Percentiles rank a stretch among this genome's conserved stretches.
Evolutionary conservation across 2,329 filamentous ascomycete genomes (phyloP).

Genomic region (Fusarium hostae): DNA sequence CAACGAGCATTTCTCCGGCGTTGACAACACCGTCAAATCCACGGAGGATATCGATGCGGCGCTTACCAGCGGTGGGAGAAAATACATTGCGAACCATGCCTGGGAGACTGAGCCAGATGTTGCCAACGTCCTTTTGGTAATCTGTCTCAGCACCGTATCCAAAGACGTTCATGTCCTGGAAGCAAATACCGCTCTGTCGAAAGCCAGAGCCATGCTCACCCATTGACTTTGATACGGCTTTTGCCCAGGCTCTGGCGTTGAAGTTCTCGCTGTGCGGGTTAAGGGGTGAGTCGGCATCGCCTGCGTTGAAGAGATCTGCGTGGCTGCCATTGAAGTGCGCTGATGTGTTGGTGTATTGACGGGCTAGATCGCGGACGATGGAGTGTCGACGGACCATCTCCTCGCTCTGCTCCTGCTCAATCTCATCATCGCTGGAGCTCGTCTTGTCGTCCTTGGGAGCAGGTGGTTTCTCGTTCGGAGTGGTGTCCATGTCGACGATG

Average conservation of each 20-base stretch:
- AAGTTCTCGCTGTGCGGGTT: constrained; percentile 63
- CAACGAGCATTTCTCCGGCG: constrained; percentile 76
- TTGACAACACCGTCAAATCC: constrained; percentile 72
- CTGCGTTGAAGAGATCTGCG: constrained; percentile 28
- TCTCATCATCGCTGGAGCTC: constrained; percentile 22
- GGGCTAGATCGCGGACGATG: constrained; percentile 36
- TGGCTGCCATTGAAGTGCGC: constrained; percentile 24
- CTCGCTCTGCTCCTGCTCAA: background rate
- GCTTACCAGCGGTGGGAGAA: constrained; percentile 14
- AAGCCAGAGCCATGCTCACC: constrained; percentile 43
- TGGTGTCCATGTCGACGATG: constrained; percentile 22
- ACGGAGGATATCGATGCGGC: constrained; percentile 61
- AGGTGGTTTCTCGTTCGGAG: constrained; percentile 19
- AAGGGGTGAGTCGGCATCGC: constrained; percentile 53
- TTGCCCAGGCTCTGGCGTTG: constrained; percentile 56
- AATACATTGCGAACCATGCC: constrained; percentile 4
- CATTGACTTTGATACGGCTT: constrained; percentile 40
- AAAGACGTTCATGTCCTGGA: constrained; percentile 56
- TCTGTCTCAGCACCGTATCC: constrained; percentile 61
- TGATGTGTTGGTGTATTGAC: constrained; percentile 30
- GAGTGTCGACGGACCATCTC: constrained; percentile 36
- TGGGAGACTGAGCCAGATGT: constrained; percentile 47
- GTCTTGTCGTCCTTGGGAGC: background rate
- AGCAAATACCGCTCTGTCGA: constrained; percentile 51
- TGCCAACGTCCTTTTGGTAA: constrained; percentile 57